Conservation (phyloP, 768 basidiomycete genomes). For the Clathrus columnatus region DNA sequence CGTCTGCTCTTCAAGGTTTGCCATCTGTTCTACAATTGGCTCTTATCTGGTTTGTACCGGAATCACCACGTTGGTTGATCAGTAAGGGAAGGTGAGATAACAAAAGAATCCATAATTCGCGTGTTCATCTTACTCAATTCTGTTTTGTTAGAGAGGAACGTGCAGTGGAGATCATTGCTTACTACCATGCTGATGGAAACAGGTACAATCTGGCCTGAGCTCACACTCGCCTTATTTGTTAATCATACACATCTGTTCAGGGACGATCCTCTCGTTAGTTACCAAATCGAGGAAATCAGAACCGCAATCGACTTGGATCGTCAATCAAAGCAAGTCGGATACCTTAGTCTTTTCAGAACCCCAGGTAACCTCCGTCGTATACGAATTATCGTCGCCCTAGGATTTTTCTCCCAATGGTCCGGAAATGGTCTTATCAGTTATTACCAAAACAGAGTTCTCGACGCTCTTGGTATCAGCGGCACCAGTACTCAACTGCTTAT, state of each 20-base stretch:
- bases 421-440: conserved; percentile 39
- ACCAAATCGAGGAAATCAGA: conserved; percentile 59
- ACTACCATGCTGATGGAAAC: conserved; percentile 49
- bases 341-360: conserved; percentile 58
- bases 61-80: conserved; percentile 59
- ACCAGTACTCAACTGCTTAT: conserved; percentile 11
- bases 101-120: conserved; percentile 40
- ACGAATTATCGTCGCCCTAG: conserved; percentile 66
- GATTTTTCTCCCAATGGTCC: conserved; percentile 61
- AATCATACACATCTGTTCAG: conserved; percentile 12
- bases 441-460: conserved; percentile 16
- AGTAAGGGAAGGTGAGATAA: conserved; percentile 43
- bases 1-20: conserved; percentile 47
- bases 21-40: conserved; percentile 45
- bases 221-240: background rate
- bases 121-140: conserved; percentile 8
- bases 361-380: conserved; percentile 70
- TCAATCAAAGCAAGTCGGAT: conserved; percentile 48
- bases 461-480: conserved; percentile 17
- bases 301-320: conserved; percentile 40
- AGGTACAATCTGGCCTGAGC: conserved; percentile 7
- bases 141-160: conserved; percentile 27
- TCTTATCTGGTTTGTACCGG: conserved; percentile 52
- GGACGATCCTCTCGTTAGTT: conserved; percentile 47
- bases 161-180: conserved; percentile 41